Base-by-base conservation (phyloP, 139 green algal genomes). In the Trebouxia sp. region DNA sequence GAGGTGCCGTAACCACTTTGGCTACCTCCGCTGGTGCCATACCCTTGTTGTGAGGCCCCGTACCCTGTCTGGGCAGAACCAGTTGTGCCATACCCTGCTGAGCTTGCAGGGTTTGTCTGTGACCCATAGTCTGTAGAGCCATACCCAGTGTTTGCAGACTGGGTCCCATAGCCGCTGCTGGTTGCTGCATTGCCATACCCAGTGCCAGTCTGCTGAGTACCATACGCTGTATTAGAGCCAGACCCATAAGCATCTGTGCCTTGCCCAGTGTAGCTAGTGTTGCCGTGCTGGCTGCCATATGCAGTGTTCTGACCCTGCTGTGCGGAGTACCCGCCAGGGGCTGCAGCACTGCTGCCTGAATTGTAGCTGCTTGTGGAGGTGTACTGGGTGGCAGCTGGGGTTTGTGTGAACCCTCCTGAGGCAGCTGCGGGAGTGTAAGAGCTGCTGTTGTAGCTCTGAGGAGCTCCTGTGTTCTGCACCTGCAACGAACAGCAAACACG, bases 11-110 rank as follows among this genome's bases (percentile, higher is more conserved):
- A 77, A 9, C 69, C 69, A 38, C 39, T 58, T 39, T 77, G 69
- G 42, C 39, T 39, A 28, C 39, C 5, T 22, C 26, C 37, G 5
- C 39, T 55, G 37, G 69, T 55, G 69, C 42, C 69, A 15, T 77
- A 55, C 69, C n/a, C 42, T 55, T 38, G 30, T n/a, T 55, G 42
- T 17, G 3, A 56, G 38, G 42, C 55, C 26, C 39, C 69, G 38
- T 77, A 77, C n/a, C 69, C 69, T 77, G 69, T 77, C 42, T 55
- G 41, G 39, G 69, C 69, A 77, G 69, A 24, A 20, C n/a, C 39
- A 22, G 69, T 55, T 58, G 69, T 77, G 39, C 42, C 69, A 38
- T 77, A 55, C 0, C 24, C 42, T n/a, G 69, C 35, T 17, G 15
- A n/a, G 17, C 26, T 26, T 20, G n/a, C 24, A 24, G 22, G 6